Conservation (phyloP, 2,329 filamentous ascomycete species). For the Dothistroma pini region DNA sequence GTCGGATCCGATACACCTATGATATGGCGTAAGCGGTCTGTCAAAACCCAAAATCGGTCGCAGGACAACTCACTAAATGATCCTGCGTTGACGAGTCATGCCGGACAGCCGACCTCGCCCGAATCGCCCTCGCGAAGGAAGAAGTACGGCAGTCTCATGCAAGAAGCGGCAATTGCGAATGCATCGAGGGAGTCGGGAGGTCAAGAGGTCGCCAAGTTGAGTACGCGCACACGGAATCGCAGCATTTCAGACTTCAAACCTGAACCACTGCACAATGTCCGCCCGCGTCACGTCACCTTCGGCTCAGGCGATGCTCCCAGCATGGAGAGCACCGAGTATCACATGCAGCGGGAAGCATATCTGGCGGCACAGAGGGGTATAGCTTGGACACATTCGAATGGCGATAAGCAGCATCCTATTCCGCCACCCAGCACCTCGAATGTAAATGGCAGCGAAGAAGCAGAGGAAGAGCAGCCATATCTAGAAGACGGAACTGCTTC, state of each 20-base stretch:
- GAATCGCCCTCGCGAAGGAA: slow-evolving; percentile 40
- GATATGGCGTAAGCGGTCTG: slow-evolving; percentile 40
- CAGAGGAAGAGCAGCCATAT: slow-evolving; percentile 38
- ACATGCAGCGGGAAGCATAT: slow-evolving; percentile 72
- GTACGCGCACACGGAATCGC: slow-evolving; percentile 61
- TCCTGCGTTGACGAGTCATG: slow-evolving; percentile 33
- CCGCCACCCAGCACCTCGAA: slow-evolving; percentile 72
- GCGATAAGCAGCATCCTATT: slow-evolving; percentile 55
- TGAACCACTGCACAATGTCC: slow-evolving; percentile 64
- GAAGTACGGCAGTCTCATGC: slow-evolving; percentile 47
- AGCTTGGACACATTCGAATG: slow-evolving; percentile 17
- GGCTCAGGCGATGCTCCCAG: slow-evolving; percentile 51
- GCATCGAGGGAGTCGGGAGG: slow-evolving; percentile 18
- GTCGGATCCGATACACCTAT: slow-evolving; percentile 39
- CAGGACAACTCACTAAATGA: slow-evolving; percentile 31
- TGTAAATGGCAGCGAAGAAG: slow-evolving; percentile 53
- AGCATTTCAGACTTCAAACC: slow-evolving; percentile 88
- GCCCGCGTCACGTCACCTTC: slow-evolving; percentile 67
- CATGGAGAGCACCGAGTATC: slow-evolving; percentile 49
- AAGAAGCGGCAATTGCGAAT: slow-evolving; percentile 36
- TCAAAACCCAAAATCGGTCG: slow-evolving; percentile 30
- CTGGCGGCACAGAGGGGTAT: slow-evolving; percentile 75
- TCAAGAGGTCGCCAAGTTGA: slow-evolving; percentile 24
- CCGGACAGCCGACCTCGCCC: slow-evolving; percentile 24
- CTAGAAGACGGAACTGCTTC: slow-evolving; percentile 37